Percentiles rank a stretch among this genome's conserved stretches.
These are phyloP conservation scores for Cladophialophora carrionii DNA, from an alignment of 2,329 filamentous ascomycete species.

Conservation along the genomic window DNA sequence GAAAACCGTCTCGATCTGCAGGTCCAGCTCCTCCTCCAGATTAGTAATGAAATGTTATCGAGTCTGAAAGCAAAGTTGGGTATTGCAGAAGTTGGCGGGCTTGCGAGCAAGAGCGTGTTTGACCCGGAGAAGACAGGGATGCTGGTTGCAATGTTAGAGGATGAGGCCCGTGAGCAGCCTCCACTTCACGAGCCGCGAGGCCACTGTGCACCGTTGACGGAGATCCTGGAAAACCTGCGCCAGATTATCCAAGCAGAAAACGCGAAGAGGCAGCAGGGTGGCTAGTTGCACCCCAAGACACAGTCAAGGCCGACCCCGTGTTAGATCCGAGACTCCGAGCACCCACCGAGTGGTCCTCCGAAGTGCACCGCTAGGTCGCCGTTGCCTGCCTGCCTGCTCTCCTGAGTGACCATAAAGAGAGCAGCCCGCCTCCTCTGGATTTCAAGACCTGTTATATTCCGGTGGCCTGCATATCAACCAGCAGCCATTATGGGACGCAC, in stretches of 20 bases:
- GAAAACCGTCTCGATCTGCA: slow-evolving; percentile 18
- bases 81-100: not conserved
- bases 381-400: not conserved
- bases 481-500: not conserved
- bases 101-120: not conserved
- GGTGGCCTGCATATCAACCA: not conserved
- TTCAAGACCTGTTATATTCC: not conserved
- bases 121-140: slow-evolving; percentile 8
- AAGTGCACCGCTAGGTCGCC: not conserved
- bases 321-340: not conserved
- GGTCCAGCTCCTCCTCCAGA: slow-evolving; percentile 21
- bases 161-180: slow-evolving; percentile 20
- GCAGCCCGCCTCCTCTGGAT: not conserved
- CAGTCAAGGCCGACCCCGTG: not conserved
- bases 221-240: slow-evolving; percentile 11
- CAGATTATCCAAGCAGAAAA: not conserved
- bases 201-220: slow-evolving; percentile 10
- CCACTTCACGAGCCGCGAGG: slow-evolving; percentile 17
- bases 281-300: not conserved
- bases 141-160: slow-evolving; percentile 16
- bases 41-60: slow-evolving; percentile 18
- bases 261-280: not conserved
- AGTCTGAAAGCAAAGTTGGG: slow-evolving; percentile 21
- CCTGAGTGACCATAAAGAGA: not conserved
- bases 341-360: too few relatives aligned